Evolutionary conservation across 495 filamentous ascomycete species (phyloP).

Genomic region (Articulospora tetracladia): DNA sequence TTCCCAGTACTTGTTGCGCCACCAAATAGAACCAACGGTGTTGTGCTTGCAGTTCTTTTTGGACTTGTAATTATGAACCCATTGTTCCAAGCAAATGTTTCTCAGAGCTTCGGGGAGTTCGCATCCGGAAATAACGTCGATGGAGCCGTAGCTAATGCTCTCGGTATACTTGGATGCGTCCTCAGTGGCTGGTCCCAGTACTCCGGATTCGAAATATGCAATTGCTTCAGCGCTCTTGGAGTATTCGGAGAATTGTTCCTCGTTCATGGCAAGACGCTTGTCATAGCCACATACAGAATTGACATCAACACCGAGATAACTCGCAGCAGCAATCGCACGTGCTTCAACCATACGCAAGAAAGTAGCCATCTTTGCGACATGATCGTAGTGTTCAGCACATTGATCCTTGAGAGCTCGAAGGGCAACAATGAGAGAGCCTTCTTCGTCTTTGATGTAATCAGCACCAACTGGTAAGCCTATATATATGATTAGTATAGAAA

Average conservation of each 20-base stretch:
- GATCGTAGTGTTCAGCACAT: background rate
- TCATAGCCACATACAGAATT: slow-evolving; percentile 69
- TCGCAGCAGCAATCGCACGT: slow-evolving; percentile 14
- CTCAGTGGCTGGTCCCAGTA: background rate
- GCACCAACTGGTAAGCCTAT: slow-evolving; percentile 13
- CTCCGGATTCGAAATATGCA: background rate
- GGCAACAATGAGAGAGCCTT: slow-evolving; percentile 5
- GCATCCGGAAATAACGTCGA: slow-evolving; percentile 66
- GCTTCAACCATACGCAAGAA: slow-evolving; percentile 4
- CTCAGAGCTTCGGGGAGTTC: slow-evolving; percentile 47
- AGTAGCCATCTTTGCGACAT: slow-evolving; percentile 1
- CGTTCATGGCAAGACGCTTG: slow-evolving; percentile 53
- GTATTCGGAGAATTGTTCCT: slow-evolving; percentile 52
- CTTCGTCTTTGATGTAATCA: slow-evolving; percentile 17
- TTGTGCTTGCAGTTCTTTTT: background rate
- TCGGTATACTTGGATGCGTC: background rate
- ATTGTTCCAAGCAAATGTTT: background rate
- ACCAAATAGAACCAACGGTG: background rate
- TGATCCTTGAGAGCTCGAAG: slow-evolving; percentile 6
- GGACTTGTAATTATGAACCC: background rate
- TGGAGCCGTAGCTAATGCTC: slow-evolving; percentile 33
- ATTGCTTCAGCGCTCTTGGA: slow-evolving; percentile 25
- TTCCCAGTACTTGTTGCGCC: background rate
- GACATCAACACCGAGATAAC: slow-evolving; percentile 11
- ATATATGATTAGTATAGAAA: slow-evolving; percentile 2